Percentiles rank a stretch among this genome's conserved stretches.
Evolutionary conservation across 257 asterid genomes (phyloP).

Genomic region (Forsythia suspensa): DNA sequence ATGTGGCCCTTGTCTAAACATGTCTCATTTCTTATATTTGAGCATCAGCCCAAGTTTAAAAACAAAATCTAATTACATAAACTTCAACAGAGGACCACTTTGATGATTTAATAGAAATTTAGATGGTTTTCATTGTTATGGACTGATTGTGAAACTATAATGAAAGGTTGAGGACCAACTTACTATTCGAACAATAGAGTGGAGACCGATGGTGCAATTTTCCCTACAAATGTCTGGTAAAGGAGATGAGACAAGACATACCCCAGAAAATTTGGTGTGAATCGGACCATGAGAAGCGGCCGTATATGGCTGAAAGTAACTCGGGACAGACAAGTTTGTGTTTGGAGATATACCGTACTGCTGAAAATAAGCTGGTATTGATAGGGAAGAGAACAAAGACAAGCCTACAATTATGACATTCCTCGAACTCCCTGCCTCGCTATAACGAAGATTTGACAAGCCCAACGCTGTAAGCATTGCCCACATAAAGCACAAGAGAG

Average conservation of each 20-base stretch:
- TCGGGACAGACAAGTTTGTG: conserved; percentile 73
- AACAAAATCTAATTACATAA: background rate
- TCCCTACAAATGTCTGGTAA: background rate
- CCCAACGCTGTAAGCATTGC: conserved; percentile 95
- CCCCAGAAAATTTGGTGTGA: conserved; percentile 71
- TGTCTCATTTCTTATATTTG: background rate
- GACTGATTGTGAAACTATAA: background rate
- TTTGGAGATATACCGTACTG: conserved; percentile 84
- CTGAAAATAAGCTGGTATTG: conserved; percentile 93
- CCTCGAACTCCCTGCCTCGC: conserved; percentile 98
- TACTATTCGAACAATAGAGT: background rate
- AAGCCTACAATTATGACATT: conserved; percentile 91
- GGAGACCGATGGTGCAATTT: background rate
- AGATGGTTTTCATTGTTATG: background rate
- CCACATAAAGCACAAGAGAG: conserved; percentile 98
- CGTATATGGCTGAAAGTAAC: conserved; percentile 78
- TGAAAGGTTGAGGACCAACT: background rate
- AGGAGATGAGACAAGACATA: conserved; percentile 23
- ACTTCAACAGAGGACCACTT: background rate
- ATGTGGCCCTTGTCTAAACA: background rate
- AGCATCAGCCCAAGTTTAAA: background rate
- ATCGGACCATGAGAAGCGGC: conserved; percentile 96
- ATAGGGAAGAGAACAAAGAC: conserved; percentile 84
- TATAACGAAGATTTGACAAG: conserved; percentile 84
- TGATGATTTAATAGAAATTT: background rate